Conservation (phyloP, 495 filamentous ascomycete species). For the Penicillium arizonense region DNA sequence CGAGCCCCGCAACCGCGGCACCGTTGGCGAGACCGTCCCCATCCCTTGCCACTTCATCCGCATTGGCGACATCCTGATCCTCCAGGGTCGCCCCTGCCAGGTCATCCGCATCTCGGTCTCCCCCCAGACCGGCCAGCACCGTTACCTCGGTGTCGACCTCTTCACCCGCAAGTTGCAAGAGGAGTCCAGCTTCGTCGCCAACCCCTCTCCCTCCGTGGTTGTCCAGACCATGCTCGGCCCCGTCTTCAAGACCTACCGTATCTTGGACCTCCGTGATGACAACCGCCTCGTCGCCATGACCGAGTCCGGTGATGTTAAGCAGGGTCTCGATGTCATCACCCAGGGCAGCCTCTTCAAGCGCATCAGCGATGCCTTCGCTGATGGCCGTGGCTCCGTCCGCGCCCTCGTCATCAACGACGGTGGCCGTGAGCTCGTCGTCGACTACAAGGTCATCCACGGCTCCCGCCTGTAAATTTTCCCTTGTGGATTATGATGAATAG, state of each 20-base stretch:
- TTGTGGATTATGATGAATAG: conserved; percentile 8
- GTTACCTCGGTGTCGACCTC: conserved; percentile 98
- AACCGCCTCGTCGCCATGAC: conserved; percentile 79
- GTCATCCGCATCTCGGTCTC: conserved; percentile 99
- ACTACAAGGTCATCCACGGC: conserved; percentile 96
- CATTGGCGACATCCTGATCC: conserved; percentile 96
- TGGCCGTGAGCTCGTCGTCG: conserved; percentile 91
- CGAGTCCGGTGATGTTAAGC: conserved; percentile 95
- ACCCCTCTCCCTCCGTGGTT: conserved; percentile 91
- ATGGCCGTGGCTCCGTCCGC: conserved; percentile 89
- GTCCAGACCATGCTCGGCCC: conserved; percentile 99
- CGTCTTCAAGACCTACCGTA: conserved; percentile 99
- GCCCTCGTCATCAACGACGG: conserved; percentile 95
- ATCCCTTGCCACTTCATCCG: conserved; percentile 99
- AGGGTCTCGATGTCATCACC: conserved; percentile 86
- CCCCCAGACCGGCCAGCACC: conserved; percentile 96
- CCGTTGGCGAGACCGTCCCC: conserved; percentile 80
- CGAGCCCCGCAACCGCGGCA: conserved; percentile 47
- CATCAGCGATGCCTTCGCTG: conserved; percentile 81
- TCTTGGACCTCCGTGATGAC: conserved; percentile 93
- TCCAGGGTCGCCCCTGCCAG: conserved; percentile 99
- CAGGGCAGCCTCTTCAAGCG: conserved; percentile 84
- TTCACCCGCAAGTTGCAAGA: conserved; percentile 99
- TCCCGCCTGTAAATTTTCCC: conserved; percentile 57
- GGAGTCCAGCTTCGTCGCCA: conserved; percentile 96